phyloP scores from a whole-genome alignment of 805 yeast species.

The Monosporozyma solicola region DNA sequence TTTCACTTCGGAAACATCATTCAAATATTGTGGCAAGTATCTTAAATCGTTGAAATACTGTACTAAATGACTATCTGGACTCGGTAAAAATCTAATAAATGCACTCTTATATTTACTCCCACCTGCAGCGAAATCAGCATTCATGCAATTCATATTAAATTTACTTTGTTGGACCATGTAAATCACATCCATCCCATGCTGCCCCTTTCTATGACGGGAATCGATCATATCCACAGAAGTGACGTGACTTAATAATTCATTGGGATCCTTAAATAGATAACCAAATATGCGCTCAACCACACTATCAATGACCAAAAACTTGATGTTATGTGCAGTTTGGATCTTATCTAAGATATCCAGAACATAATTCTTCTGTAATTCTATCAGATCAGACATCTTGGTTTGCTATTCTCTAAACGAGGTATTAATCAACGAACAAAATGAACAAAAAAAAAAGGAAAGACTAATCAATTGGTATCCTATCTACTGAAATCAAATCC shows the following conservation, averaged over 20 bases:
- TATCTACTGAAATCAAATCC: neutral
- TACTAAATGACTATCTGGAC: slow-evolving; percentile 31
- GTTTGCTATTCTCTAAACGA: neutral
- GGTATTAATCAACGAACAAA: neutral
- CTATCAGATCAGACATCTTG: slow-evolving; percentile 33
- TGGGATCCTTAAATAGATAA: slow-evolving; percentile 34
- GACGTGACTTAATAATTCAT: slow-evolving; percentile 43
- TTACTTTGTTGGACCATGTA: slow-evolving; percentile 65
- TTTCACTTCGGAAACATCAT: slow-evolving; percentile 34
- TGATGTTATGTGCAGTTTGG: slow-evolving; percentile 37
- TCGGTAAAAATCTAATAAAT: slow-evolving; percentile 65
- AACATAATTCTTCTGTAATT: slow-evolving; percentile 31
- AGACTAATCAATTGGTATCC: neutral
- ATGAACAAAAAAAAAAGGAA: neutral
- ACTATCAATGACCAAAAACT: slow-evolving; percentile 49
- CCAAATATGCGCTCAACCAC: slow-evolving; percentile 41
- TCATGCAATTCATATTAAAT: slow-evolving; percentile 65
- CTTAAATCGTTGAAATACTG: slow-evolving; percentile 22
- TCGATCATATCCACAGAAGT: slow-evolving; percentile 61
- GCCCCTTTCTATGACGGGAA: slow-evolving; percentile 44
- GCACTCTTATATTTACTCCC: slow-evolving; percentile 71
- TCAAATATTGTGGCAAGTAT: slow-evolving; percentile 23
- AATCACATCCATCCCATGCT: slow-evolving; percentile 63
- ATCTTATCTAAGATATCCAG: slow-evolving; percentile 33
- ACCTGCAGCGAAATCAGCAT: slow-evolving; percentile 57